Conservation (phyloP, 2,329 filamentous ascomycete species). For the Talaromyces piceae region DNA sequence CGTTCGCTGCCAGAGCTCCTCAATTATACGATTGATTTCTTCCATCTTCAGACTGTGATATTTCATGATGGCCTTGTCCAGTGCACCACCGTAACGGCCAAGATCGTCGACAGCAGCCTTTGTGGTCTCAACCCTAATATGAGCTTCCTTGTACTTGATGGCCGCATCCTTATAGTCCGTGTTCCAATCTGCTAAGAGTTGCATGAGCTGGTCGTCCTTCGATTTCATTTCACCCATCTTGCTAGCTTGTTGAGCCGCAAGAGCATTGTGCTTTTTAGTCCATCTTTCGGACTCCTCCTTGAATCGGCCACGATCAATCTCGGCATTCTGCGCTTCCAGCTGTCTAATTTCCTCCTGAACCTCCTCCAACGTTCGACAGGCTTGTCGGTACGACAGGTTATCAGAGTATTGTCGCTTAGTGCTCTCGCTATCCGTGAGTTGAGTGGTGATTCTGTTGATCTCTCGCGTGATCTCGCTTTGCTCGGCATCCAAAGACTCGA, state of each 20-base stretch:
- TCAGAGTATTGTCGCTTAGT: slow-evolving; percentile 82
- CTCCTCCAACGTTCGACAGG: slow-evolving; percentile 58
- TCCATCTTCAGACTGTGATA: slow-evolving; percentile 97
- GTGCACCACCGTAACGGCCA: slow-evolving; percentile 68
- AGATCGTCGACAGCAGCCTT: slow-evolving; percentile 90
- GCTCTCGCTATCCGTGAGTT: slow-evolving; percentile 69
- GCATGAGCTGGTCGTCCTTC: slow-evolving; percentile 71
- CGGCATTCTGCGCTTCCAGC: slow-evolving; percentile 70
- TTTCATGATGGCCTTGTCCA: slow-evolving; percentile 96
- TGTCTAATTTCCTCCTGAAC: slow-evolving; percentile 64
- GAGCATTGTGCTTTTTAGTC: slow-evolving; percentile 59
- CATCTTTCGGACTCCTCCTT: slow-evolving; percentile 60
- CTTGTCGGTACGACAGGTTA: slow-evolving; percentile 78
- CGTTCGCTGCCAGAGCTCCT: slow-evolving; percentile 93
- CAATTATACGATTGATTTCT: slow-evolving; percentile 90
- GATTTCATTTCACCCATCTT: slow-evolving; percentile 72
- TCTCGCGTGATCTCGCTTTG: slow-evolving; percentile 59
- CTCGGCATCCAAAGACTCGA: slow-evolving; percentile 59
- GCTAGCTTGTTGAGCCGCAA: slow-evolving; percentile 65
- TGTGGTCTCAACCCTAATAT: slow-evolving; percentile 84
- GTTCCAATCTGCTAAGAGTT: slow-evolving; percentile 71
- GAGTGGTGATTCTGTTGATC: slow-evolving; percentile 69
- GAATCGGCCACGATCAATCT: slow-evolving; percentile 72
- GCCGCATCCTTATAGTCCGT: slow-evolving; percentile 80
- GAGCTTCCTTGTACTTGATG: slow-evolving; percentile 71